A percentile compares a stretch with the other conserved stretches of the same genome.
Conservation (phyloP, 768 basidiomycete genomes). For the Suillus cothurnatus region DNA sequence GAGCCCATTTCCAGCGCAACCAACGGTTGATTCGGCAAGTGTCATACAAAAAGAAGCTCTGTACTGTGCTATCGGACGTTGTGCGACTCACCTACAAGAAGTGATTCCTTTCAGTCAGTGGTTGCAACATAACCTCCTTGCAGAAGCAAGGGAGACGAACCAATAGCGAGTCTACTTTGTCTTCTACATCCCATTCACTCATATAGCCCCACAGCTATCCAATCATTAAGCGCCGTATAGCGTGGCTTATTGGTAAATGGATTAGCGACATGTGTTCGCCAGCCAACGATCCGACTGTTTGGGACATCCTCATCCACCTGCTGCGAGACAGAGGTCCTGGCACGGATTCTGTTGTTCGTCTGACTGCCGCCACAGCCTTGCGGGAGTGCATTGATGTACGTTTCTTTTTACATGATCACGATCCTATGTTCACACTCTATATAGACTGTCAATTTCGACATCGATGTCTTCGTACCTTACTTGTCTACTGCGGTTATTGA, state of each 20-base stretch:
- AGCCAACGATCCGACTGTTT: conserved; percentile 64
- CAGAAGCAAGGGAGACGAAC: conserved; percentile 62
- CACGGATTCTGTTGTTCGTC: conserved; percentile 81
- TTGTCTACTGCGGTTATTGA: conserved; percentile 61
- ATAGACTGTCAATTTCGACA: conserved; percentile 67
- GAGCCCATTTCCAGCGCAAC: conserved; percentile 38
- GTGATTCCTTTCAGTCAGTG: conserved; percentile 71
- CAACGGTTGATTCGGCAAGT: conserved; percentile 53
- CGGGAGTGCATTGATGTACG: conserved; percentile 86
- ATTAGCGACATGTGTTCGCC: conserved; percentile 65
- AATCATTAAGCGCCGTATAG: conserved; percentile 92
- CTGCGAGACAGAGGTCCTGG: conserved; percentile 68
- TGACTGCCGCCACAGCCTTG: conserved; percentile 81
- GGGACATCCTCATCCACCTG: conserved; percentile 81
- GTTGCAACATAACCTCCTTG: conserved; percentile 59
- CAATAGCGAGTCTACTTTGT: conserved; percentile 47
- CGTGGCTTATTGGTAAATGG: conserved; percentile 94
- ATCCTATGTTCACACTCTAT: conserved; percentile 7
- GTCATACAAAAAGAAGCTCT: conserved; percentile 83
- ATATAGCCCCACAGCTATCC: conserved; percentile 60
- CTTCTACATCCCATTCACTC: not conserved
- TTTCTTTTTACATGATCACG: conserved; percentile 12
- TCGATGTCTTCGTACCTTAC: conserved; percentile 67
- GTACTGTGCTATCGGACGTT: conserved; percentile 89
- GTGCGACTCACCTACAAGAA: conserved; percentile 61